phyloP scores from a whole-genome alignment of 768 basidiomycete genomes.

The Fibroporia radiculosa region DNA sequence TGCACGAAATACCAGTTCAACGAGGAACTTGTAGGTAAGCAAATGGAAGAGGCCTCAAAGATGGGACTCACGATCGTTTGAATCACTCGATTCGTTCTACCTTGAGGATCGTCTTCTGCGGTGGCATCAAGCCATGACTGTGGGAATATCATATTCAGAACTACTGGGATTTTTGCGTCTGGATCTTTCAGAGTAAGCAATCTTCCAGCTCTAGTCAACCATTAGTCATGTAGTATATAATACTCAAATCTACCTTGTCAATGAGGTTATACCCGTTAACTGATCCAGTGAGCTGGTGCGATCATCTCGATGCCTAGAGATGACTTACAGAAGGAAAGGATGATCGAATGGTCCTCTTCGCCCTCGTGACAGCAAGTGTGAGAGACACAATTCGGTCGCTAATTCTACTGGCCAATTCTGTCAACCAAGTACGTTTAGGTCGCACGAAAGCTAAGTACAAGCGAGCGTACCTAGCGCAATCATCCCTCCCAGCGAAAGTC shows the following conservation, averaged over 20 bases:
- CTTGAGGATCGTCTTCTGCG: conserved; percentile 43
- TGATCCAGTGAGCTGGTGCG: not conserved
- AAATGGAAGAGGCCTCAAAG: too few species aligned
- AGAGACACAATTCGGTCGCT: conserved; percentile 63
- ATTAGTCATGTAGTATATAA: not conserved
- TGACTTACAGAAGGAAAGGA: conserved; percentile 1
- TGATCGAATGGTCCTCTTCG: conserved; percentile 32
- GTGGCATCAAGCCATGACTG: conserved; percentile 49
- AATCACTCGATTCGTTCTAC: conserved; percentile 58
- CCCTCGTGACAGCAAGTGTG: conserved; percentile 59
- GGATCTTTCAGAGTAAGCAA: conserved; percentile 30
- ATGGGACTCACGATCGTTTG: conserved; percentile 41
- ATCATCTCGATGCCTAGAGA: not conserved
- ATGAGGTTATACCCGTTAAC: conserved; percentile 1
- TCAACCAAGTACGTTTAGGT: conserved; percentile 3
- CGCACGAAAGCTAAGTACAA: not conserved
- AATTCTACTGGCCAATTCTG: conserved; percentile 63
- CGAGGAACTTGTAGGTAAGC: not conserved
- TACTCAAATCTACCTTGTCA: not conserved
- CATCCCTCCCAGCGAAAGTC: conserved; percentile 78
- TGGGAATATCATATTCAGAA: conserved; percentile 56
- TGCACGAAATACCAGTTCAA: too few species aligned
- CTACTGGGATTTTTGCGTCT: conserved; percentile 38
- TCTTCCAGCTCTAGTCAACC: conserved; percentile 23
- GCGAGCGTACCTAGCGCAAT: conserved; percentile 56